Evolutionary conservation across 2,329 filamentous ascomycete species (phyloP).

Genomic region (Paecilomyces niveus): DNA sequence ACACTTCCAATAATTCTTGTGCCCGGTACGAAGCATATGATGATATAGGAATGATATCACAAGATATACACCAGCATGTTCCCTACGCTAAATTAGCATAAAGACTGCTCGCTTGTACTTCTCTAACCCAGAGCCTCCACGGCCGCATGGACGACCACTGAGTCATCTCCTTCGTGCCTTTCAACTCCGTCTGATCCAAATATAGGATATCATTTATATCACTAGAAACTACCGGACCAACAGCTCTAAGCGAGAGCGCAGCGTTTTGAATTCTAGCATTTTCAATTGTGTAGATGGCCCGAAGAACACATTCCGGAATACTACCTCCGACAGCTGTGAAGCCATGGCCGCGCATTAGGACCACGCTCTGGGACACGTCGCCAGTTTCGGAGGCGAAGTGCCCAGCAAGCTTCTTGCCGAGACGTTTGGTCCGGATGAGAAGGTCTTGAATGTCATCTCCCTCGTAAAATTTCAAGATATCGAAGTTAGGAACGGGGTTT

Average conservation of each 20-base stretch:
- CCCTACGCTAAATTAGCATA: neutral
- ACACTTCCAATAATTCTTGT: no score
- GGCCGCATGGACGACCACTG: neutral
- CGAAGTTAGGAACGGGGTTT: conserved; percentile 23
- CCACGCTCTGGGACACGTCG: conserved; percentile 22
- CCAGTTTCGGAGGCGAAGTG: conserved; percentile 18
- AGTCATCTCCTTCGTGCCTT: neutral
- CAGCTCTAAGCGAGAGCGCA: conserved; percentile 17
- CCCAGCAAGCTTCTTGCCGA: conserved; percentile 29
- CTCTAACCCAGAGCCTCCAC: neutral
- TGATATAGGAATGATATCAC: no score
- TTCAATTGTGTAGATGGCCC: conserved; percentile 38
- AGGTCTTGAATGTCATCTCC: conserved; percentile 26
- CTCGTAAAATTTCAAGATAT: conserved; percentile 21
- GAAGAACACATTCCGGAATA: conserved; percentile 36
- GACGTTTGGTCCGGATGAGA: conserved; percentile 28
- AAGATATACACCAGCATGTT: no score
- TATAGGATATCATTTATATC: neutral
- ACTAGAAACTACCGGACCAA: neutral
- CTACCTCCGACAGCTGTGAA: conserved; percentile 32
- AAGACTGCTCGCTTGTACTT: neutral
- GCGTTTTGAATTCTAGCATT: conserved; percentile 38
- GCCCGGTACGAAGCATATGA: no score
- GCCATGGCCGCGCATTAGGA: conserved; percentile 42
- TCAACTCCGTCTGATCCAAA: neutral